Evolutionary conservation across 1,284 basidiomycete genomes (phyloP).

Genomic region (Ceratobasidium sp.): DNA sequence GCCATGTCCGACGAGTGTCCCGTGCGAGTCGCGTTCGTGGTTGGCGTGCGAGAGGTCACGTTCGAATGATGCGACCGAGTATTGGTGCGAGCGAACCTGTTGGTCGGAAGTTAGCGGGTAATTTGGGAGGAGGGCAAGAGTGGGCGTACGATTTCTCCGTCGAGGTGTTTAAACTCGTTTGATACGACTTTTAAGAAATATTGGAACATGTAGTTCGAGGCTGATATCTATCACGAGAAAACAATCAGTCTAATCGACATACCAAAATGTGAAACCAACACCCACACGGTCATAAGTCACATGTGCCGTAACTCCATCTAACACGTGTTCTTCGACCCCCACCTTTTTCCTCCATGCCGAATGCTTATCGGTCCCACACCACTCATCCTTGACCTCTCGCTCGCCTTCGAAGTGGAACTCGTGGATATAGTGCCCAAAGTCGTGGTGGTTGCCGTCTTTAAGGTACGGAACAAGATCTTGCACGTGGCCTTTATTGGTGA

Average conservation of each 20-base stretch:
- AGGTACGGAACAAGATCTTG: conserved; percentile 98
- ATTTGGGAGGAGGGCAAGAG: background rate
- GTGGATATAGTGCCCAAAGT: conserved; percentile 76
- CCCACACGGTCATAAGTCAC: conserved; percentile 60
- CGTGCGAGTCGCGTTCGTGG: conserved; percentile 69
- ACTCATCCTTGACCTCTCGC: conserved; percentile 71
- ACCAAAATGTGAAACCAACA: conserved; percentile 14
- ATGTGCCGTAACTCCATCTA: conserved; percentile 78
- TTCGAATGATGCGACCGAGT: conserved; percentile 96
- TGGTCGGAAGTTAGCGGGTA: background rate
- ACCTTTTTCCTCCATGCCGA: conserved; percentile 77
- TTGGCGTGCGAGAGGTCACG: conserved; percentile 79
- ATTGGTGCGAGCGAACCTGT: conserved; percentile 87
- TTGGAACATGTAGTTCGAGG: conserved; percentile 91
- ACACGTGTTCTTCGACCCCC: conserved; percentile 81
- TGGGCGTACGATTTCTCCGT: conserved; percentile 74
- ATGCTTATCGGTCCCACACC: conserved; percentile 62
- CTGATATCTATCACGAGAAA: conserved; percentile 64
- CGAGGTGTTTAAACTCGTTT: conserved; percentile 88
- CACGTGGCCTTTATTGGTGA: conserved; percentile 83
- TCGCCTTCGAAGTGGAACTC: conserved; percentile 87
- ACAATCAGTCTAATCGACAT: background rate
- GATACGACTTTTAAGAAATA: conserved; percentile 99
- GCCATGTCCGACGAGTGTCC: conserved; percentile 85
- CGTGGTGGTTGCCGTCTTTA: conserved; percentile 71